Conservation (phyloP, 164 flowering plant genomes). For the Malania oleifera region DNA sequence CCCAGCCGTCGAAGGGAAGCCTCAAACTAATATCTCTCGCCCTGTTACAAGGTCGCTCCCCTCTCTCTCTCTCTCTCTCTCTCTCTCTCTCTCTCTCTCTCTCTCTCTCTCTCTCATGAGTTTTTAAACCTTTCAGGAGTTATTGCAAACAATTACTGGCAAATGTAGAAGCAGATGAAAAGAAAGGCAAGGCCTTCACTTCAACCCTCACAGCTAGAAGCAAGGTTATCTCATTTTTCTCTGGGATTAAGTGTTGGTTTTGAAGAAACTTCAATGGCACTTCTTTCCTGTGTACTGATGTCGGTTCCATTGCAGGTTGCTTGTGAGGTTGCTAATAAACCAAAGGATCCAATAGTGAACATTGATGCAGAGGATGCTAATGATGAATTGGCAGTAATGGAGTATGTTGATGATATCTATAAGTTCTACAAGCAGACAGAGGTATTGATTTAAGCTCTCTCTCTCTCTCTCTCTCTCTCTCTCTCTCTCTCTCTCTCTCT, state of each 20-base stretch:
- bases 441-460: conserved; percentile 18
- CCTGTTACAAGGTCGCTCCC: conserved; percentile 18
- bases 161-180: conserved; percentile 16
- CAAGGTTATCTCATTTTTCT: too few species aligned
- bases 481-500: too few species aligned
- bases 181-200: too few species aligned
- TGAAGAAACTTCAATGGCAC: too few species aligned
- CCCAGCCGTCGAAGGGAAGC: conserved; percentile 25
- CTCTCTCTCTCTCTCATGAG: neutral
- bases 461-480: neutral
- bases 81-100: neutral
- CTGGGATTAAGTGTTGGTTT: too few species aligned
- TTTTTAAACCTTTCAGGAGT: conserved; percentile 3
- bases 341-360: conserved; percentile 16
- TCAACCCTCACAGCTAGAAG: conserved; percentile 52
- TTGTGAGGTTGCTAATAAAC: conserved; percentile 24
- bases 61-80: neutral
- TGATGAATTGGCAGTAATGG: conserved; percentile 43
- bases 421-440: conserved; percentile 42
- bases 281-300: too few species aligned
- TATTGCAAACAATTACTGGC: conserved; percentile 12
- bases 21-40: conserved; percentile 3
- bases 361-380: conserved; percentile 40
- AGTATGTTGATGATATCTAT: conserved; percentile 56
- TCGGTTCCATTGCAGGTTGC: too few species aligned